These are phyloP conservation scores for Rhododendron kiyosumense DNA, from an alignment of 148 eudicot species.

Conservation along the genomic window DNA sequence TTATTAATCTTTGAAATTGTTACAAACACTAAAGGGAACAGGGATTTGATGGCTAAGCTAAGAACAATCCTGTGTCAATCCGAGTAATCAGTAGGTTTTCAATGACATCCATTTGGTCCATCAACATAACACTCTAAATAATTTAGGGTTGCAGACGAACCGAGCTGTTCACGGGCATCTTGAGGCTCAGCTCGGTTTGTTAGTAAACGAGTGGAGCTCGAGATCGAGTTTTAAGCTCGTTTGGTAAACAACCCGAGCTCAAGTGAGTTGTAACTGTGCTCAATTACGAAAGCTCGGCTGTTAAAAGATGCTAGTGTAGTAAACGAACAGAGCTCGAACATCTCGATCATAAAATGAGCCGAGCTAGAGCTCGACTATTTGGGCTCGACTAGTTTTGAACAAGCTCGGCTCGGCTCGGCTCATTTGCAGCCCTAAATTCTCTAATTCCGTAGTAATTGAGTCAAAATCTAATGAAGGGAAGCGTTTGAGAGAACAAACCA, in stretches of 20 bases:
- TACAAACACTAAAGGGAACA: too few species aligned
- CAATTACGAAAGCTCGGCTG: neutral
- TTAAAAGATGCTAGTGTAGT: neutral
- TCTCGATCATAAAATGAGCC: neutral
- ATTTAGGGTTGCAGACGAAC: neutral
- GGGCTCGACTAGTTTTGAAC: too few species aligned
- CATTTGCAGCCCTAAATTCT: neutral
- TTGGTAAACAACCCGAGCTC: neutral
- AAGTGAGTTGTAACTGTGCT: neutral
- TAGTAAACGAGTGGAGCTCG: neutral
- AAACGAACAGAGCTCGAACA: neutral
- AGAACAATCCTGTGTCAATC: too few species aligned
- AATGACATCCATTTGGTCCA: neutral
- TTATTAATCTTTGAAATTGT: too few species aligned
- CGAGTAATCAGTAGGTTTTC: neutral
- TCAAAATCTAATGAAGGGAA: neutral
- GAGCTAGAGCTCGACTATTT: neutral
- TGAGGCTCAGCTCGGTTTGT: neutral
- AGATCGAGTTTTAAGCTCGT: neutral
- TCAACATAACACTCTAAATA: neutral
- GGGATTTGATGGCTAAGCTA: too few species aligned
- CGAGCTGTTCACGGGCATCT: neutral
- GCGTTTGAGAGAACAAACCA: conserved; percentile 40
- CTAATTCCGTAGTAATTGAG: neutral
- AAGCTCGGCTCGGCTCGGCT: neutral